Base-by-base conservation (phyloP, 768 basidiomycete species). In the Bullera alba region DNA sequence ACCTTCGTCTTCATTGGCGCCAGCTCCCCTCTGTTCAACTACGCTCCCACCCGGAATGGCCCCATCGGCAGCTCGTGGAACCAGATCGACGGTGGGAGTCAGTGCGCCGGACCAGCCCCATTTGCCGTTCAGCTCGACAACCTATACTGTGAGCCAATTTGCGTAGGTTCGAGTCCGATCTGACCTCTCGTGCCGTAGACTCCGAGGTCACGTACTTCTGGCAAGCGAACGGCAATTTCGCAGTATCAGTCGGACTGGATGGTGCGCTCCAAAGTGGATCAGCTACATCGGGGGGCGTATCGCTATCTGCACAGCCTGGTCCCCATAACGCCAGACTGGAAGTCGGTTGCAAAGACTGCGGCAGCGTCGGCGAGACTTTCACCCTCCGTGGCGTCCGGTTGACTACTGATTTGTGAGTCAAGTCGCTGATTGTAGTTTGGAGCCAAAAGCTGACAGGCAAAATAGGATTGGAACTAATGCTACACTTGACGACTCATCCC, bases 401-500 rank as follows among this genome's bases (percentile, higher is more conserved):
- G 14, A 32, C 28, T 17, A 42, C 43, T 28, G 28, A 22, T 45
- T 50, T 55, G 54, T 56, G 41, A 55, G 48, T 46, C 10, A n/a
- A n/a, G 10, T 34, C n/a, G 8, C n/a, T n/a, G 10, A 8, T 34
- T 8, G 10, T 8, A 41, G 15, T 19, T 22, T 8, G 21, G 38
- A 56, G 54, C 17, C n/a, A n/a, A n/a, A 26, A 10, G 42, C 25
- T 43, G 42, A 43, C 27, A 26, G 8, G 10, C 17, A n/a, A n/a
- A 17, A 22, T 37, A 48, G 48, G 19, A 16, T 39, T 10, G 41
- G 46, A 10, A 42, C 32, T 0, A 67, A 67, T 34, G 21, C 28
- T 5, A 68, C 63, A 3, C 46, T 65, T 7, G 66, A 68, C 53
- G 66, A 68, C 41, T 36, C 54, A 4, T 59, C 57, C 4, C 22